Evolutionary conservation across 2,329 filamentous ascomycete species (phyloP), one percentile per base, ranked within the genome.

Genomic region (Huntiella omanensis): DNA sequence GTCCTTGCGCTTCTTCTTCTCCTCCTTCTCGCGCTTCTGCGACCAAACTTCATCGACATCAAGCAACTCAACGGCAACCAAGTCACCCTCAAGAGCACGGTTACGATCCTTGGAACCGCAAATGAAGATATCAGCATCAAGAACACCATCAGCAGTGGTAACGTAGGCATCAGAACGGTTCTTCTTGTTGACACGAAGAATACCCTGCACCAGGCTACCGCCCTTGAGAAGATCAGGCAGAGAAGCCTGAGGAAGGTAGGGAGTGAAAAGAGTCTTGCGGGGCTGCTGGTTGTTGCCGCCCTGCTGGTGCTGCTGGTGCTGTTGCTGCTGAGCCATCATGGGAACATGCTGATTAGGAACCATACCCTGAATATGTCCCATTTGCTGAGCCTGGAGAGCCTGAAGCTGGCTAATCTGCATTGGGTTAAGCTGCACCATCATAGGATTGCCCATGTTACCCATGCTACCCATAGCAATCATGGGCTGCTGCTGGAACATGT

Each of bases 1-100:
- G 58, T 98, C 91, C 70, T 98, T 98, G 62, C 91, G 83, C 69
- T 96, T 98, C 76, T 98, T 98, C 74, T 98, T 98, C 62, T 98
- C 91, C 65, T 98, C 91, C 62, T 98, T 98, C 63, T 98, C 91
- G 48, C 86, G 84, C 71, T 98, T 98, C 68, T 98, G 91, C 17
- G 81, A 77, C 91, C 91, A 98, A 2, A 98, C 91, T 59, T 98
- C 91, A 59, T 96, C 91, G 5, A 98, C 91, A 57, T 98, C 88
- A 44, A 98, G 77, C 40, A 98, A 77, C 64, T 98, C 91, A 46
- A 98, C 77, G 32, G 91, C 91, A 49, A 98, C 91, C 47, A 94
- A 73, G 60, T 98, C 91, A 49, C 91, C 91, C 61, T 98, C 91
- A 33, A 98, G 73, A 47, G 91, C 91, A 62, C 91, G 83, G 62